Conservation (phyloP, 1,284 basidiomycete genomes). For the Termitomyces sp. region DNA sequence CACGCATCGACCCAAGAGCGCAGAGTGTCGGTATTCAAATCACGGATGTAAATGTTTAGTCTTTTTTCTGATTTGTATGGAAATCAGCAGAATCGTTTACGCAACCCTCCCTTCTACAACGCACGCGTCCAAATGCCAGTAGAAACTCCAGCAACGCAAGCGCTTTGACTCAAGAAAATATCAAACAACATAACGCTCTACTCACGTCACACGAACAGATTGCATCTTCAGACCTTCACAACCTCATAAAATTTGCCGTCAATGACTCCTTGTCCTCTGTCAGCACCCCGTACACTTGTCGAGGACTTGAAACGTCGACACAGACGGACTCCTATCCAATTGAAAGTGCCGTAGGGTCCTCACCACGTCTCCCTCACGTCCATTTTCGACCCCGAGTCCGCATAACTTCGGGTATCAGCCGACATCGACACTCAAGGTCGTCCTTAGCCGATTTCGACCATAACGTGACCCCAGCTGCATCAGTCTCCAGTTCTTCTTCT, state of each 20-base stretch:
- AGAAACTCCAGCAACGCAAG: conserved; percentile 7
- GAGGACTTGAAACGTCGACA: conserved; percentile 15
- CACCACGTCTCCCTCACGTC: conserved; percentile 21
- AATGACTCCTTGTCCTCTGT: conserved; percentile 2
- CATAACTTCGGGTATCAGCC: conserved; percentile 36
- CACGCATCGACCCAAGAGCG: neutral
- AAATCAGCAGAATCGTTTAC: neutral
- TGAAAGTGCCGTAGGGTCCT: conserved; percentile 6
- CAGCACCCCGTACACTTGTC: conserved; percentile 13
- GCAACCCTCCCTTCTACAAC: conserved; percentile 1
- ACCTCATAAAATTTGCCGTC: neutral
- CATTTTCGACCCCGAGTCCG: conserved; percentile 38
- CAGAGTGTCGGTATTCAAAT: conserved; percentile 4
- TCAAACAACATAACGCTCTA: conserved; percentile 12
- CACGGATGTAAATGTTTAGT: neutral
- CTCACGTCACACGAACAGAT: conserved; percentile 8
- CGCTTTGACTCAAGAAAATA: conserved; percentile 14
- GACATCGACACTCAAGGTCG: conserved; percentile 23
- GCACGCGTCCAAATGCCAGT: conserved; percentile 1
- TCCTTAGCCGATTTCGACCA: conserved; percentile 4
- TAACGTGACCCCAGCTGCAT: conserved; percentile 29
- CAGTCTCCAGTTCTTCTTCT: conserved; percentile 59
- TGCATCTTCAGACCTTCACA: neutral
- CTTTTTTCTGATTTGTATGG: neutral
- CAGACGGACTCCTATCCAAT: conserved; percentile 5